Base-by-base conservation (phyloP, 345 rosid genomes). In the Boechera retrofracta region DNA sequence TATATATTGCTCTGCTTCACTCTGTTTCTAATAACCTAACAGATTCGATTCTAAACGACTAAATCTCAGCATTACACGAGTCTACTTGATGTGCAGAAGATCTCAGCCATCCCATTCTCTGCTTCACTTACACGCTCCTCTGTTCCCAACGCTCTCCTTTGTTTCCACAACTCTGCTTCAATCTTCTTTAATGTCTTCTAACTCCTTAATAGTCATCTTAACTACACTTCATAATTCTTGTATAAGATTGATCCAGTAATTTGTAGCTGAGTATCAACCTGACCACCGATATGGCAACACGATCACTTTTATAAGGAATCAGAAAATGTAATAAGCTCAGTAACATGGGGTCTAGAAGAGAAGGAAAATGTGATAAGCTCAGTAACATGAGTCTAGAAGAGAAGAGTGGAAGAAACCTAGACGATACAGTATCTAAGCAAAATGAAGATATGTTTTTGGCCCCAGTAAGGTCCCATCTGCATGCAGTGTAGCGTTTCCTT, bases 381-480 rank as follows among this genome's bases (percentile, higher is more conserved):
- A 67, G 21, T 51, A 52, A 54, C 21, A 67, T 4, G 63, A 60
- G 29, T 41, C 52, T 59, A 38, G 7, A 69, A 41, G 32, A 47
- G 52, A 47, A 58, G 5, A 58, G 47, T 66, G 51, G 61, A 56
- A 48, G 38, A 10, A 44, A 36, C 35, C 32, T 36, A 73, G 48
- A 44, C 48, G 16, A 44, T 44, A 13, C 48, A 13, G 16, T 44
- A 44, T 44, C 48, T 44, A 16, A 44, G 13, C 6, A 10, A 95
- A 95, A 80, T 95, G 97, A 71, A 95, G 97, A 81, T 88, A 92
- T 74, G 95, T 88, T 85, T 92, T 95, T 32, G 95, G 91, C 79
- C 98, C 98, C 71, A 89, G 69, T 71, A 92, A 80, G 76, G 93
- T 92, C 58, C 99, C 99, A 82, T 95, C 98, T 64, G 98, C 97